phyloP scores from a whole-genome alignment of 257 asterid genomes.

The Ophiorrhiza pumila region DNA sequence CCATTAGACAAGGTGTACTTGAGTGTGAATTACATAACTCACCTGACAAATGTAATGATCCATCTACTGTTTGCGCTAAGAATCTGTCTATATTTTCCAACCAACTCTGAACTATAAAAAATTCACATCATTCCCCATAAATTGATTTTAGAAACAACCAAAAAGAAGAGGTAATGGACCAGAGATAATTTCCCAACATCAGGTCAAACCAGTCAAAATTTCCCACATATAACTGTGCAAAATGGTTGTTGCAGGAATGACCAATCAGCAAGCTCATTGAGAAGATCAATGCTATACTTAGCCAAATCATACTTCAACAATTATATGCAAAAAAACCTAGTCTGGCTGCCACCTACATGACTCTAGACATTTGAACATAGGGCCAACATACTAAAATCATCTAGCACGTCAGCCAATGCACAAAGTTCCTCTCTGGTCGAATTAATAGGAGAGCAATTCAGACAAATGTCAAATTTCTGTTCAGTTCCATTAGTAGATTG shows the following conservation, averaged over 20 bases:
- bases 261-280: neutral
- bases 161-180: no score
- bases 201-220: slow-evolving; percentile 1
- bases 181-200: neutral
- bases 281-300: neutral
- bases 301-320: neutral
- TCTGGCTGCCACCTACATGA: neutral
- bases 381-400: neutral
- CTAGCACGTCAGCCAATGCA: neutral
- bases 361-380: neutral
- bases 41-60: neutral
- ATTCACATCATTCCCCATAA: neutral
- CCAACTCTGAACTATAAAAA: neutral
- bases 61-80: neutral
- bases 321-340: no score
- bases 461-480: neutral
- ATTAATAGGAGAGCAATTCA: neutral
- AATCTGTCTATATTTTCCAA: neutral
- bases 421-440: neutral
- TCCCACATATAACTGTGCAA: neutral
- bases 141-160: neutral
- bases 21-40: neutral
- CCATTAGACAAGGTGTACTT: neutral
- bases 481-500: neutral
- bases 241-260: neutral